These are phyloP conservation scores for Pleurotus pulmonarius DNA, from an alignment of 768 basidiomycete genomes.

Conservation along the genomic window DNA sequence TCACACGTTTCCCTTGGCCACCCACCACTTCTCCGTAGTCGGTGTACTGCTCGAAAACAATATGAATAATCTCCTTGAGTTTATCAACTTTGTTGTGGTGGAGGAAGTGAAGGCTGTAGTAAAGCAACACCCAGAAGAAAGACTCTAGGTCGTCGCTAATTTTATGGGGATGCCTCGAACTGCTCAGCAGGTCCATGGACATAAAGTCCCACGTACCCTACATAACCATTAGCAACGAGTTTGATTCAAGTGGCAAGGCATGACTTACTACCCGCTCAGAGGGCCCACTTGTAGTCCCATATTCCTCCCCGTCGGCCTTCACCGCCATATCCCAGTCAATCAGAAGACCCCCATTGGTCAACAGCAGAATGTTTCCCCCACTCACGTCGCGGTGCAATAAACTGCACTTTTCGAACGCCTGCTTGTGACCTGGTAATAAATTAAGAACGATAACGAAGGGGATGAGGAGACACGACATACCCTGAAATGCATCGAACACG, in stretches of 20 bases:
- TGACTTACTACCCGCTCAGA: constrained; percentile 6
- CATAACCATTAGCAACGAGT: background rate
- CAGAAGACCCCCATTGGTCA: constrained; percentile 1
- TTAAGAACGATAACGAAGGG: background rate
- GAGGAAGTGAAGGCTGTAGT: constrained; percentile 11
- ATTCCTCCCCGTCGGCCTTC: background rate
- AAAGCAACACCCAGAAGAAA: constrained; percentile 19
- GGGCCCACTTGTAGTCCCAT: background rate
- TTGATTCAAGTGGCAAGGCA: background rate
- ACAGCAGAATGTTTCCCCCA: constrained; percentile 7
- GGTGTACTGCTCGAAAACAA: too few species aligned
- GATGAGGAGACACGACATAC: background rate
- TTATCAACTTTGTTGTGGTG: constrained; percentile 5
- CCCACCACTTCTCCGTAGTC: too few species aligned
- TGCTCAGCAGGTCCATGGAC: constrained; percentile 17
- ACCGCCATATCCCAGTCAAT: constrained; percentile 9
- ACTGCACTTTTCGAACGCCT: constrained; percentile 4
- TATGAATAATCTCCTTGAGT: too few species aligned
- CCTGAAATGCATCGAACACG: constrained; percentile 15
- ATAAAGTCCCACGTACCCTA: constrained; percentile 23
- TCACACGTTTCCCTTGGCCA: too few species aligned
- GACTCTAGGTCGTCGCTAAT: constrained; percentile 29
- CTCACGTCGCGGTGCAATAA: constrained; percentile 11
- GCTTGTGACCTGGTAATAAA: constrained; percentile 6
- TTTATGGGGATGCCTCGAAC: constrained; percentile 11